Conservation (phyloP, 1,139 yeast species). For the Protomyces inouyei region DNA sequence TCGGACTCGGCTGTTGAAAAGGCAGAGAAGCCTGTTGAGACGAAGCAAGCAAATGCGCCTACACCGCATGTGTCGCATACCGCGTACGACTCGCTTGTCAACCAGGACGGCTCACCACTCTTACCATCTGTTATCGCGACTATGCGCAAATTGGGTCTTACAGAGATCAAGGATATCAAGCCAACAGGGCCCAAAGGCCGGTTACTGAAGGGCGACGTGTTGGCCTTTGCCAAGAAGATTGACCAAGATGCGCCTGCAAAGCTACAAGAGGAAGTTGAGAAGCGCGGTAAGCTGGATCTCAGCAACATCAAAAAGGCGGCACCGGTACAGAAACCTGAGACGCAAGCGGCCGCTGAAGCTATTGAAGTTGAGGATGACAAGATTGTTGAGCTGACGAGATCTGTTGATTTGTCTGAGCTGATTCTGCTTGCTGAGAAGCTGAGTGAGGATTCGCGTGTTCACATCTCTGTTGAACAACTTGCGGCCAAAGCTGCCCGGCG, state of each 20-base stretch:
- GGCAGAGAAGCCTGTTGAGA: constrained; percentile 20
- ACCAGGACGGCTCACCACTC: constrained; percentile 41
- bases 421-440: constrained; percentile 22
- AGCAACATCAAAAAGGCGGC: constrained; percentile 56
- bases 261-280: constrained; percentile 55
- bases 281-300: constrained; percentile 66
- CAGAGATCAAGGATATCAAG: constrained; percentile 67
- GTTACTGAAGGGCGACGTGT: constrained; percentile 81
- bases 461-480: constrained; percentile 16
- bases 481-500: constrained; percentile 24
- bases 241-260: constrained; percentile 50
- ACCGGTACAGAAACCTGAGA: constrained; percentile 42
- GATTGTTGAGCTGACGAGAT: constrained; percentile 36
- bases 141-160: constrained; percentile 56
- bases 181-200: constrained; percentile 91
- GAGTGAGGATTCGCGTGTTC: constrained; percentile 13
- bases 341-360: constrained; percentile 38
- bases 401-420: constrained; percentile 31
- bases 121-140: constrained; percentile 77
- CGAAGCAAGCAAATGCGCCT: not conserved
- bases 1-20: constrained; percentile 30
- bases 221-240: constrained; percentile 74
- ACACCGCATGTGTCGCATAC: not conserved
- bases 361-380: constrained; percentile 35
- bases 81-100: not conserved